A percentile compares a stretch with the other conserved stretches of the same genome.
These are phyloP conservation scores for Salix arbutifolia DNA, from an alignment of 345 rosid species.

Conservation along the genomic window DNA sequence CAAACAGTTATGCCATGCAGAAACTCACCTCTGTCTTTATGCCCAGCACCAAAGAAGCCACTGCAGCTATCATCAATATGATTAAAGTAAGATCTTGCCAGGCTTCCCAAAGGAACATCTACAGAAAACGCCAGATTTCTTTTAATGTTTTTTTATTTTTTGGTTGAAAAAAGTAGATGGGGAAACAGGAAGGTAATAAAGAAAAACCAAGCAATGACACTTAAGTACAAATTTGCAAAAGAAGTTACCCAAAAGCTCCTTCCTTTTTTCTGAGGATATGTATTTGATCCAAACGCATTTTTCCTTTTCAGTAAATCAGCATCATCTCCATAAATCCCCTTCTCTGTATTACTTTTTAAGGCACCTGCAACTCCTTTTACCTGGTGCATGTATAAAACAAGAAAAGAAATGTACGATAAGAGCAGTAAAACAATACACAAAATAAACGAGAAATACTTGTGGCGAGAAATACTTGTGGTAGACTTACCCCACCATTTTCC, in stretches of 20 bases:
- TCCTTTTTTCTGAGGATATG: constrained; percentile 90
- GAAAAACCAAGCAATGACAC: neutral
- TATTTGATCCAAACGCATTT: constrained; percentile 84
- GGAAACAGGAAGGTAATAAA: neutral
- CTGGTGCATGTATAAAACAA: constrained; percentile 33
- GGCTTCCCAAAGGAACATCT: constrained; percentile 99
- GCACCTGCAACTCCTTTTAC: constrained; percentile 63
- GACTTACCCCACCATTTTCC: constrained; percentile 70
- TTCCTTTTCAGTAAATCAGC: constrained; percentile 59
- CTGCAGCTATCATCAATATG: constrained; percentile 86
- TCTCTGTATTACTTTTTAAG: constrained; percentile 57
- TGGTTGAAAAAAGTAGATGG: neutral
- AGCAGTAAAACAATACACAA: neutral
- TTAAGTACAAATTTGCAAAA: neutral
- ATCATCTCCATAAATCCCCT: constrained; percentile 65
- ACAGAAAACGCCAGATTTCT: constrained; percentile 8
- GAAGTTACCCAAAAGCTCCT: constrained; percentile 68
- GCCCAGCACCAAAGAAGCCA: constrained; percentile 78
- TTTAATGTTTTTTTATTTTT: neutral
- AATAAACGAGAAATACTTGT: neutral
- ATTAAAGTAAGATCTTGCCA: constrained; percentile 96
- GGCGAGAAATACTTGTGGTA: neutral
- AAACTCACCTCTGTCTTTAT: constrained; percentile 84
- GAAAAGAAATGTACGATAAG: constrained; percentile 4
- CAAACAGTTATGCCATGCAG: neutral